Evolutionary conservation across 2,329 filamentous ascomycete genomes (phyloP).

Genomic region (Macroventuria anomochaeta): DNA sequence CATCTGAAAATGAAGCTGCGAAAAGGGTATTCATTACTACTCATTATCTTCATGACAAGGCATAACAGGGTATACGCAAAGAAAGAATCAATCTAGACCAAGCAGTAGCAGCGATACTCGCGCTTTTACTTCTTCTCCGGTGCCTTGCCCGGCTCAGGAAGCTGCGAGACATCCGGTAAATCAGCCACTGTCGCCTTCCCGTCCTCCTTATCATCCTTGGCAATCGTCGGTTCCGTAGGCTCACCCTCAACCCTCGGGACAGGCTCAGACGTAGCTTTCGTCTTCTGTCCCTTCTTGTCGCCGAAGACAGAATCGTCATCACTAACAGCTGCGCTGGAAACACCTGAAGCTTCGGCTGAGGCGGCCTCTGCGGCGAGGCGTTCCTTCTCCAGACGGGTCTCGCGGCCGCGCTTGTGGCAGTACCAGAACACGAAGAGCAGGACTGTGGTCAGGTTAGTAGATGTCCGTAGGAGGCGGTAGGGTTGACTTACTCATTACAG

Average conservation of each 20-base stretch:
- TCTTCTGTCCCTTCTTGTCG: constrained; percentile 27
- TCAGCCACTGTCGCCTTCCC: constrained; percentile 36
- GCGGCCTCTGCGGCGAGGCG: constrained; percentile 49
- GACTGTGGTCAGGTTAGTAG: constrained; percentile 55
- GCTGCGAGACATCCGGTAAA: constrained; percentile 45
- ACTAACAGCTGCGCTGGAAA: constrained; percentile 36
- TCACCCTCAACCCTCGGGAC: constrained; percentile 10
- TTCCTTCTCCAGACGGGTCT: constrained; percentile 76
- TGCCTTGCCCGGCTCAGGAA: constrained; percentile 42
- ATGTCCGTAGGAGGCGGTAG: no score
- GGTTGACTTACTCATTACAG: constrained; percentile 76
- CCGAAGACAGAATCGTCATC: constrained; percentile 41
- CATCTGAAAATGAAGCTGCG: background rate
- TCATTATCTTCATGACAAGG: background rate
- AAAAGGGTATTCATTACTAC: background rate
- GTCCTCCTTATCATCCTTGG: constrained; percentile 34
- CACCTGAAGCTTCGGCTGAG: constrained; percentile 36
- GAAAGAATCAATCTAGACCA: constrained; percentile 28
- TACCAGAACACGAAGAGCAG: constrained; percentile 97
- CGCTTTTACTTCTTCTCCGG: constrained; percentile 19
- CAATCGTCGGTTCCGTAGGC: constrained; percentile 38
- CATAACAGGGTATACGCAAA: constrained; percentile 19
- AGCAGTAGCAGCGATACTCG: background rate
- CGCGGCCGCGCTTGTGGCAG: constrained; percentile 91
- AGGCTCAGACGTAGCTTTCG: constrained; percentile 1